phyloP scores from a whole-genome alignment of 2,329 filamentous ascomycete genomes.

The Fusarium secorum region DNA sequence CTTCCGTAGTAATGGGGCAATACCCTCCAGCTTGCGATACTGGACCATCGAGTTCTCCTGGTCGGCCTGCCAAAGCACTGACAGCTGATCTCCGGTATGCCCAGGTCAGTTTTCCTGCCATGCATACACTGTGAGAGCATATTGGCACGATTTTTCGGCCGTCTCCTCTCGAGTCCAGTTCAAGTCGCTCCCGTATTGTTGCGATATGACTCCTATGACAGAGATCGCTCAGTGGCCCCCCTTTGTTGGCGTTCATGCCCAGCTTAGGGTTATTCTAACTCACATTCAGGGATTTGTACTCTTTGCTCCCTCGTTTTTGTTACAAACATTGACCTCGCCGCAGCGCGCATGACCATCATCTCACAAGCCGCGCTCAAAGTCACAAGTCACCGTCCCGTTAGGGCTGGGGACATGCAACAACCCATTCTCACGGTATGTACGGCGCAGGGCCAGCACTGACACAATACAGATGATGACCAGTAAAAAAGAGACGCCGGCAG shows the following conservation, averaged over 20 bases:
- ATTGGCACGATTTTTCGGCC: rapidly evolving
- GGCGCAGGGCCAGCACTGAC: background rate
- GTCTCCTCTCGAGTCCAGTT: too few relatives aligned
- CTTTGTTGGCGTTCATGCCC: background rate
- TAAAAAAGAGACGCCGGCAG: rapidly evolving
- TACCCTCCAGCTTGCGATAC: background rate
- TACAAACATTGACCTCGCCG: background rate
- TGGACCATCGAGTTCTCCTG: background rate
- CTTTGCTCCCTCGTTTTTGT: background rate
- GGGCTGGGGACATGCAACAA: background rate
- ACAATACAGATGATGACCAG: background rate
- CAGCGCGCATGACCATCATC: background rate
- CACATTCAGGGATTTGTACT: background rate
- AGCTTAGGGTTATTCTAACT: background rate
- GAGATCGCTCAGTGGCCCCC: background rate
- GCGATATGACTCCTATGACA: too few relatives aligned
- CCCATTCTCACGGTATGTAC: too few relatives aligned
- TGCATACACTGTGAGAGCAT: background rate
- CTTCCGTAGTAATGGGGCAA: too few relatives aligned
- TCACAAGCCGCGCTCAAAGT: too few relatives aligned
- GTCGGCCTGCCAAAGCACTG: background rate
- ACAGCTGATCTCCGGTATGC: background rate
- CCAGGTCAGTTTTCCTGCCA: too few relatives aligned
- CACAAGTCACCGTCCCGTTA: too few relatives aligned
- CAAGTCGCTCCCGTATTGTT: background rate